Evolutionary conservation across 2,329 filamentous ascomycete species (phyloP), one percentile per base, ranked within the genome.

Genomic region (Claviceps capensis): DNA sequence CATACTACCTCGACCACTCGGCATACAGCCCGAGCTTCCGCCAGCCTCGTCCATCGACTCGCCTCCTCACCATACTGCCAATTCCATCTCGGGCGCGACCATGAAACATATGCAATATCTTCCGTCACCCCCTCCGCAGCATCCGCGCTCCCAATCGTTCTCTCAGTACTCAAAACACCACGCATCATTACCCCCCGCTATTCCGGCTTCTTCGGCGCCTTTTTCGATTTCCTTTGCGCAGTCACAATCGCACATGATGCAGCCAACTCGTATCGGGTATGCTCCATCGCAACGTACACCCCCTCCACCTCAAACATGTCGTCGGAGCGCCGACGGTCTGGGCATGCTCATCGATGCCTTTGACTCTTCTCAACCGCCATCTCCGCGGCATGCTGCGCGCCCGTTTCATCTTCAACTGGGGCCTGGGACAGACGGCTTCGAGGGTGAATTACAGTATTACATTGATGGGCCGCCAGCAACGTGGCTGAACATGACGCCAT

Each of bases 361-460:
- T 11, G 63, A 69, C 49, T 65, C 65, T 38, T 49, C 61, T n/a
- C 61, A 60, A 5, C 54, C 58, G 8, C 50, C 47, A 26, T 46
- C 47, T 9, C 14, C 55, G 36, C 51, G 52, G 3, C 62, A 61
- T 48, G 40, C 36, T 34, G 16, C n/a, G 22, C 46, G 54, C 9
- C 14, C 34, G 1, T 57, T 52, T 13, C 54, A 56, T 9, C 49
- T 54, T 14, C 54, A 52, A 38, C 59, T 69, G 4, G 62, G 60
- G 2, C 64, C 66, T n/a, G 59, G 63, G 7, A 67, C 67, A 44
- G 73, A 76, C 52, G 73, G 73, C 1, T 76, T 70, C 53, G 69
- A 74, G 55, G 64, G 60, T 8, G 73, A 75, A 58, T 58, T 76
- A 49, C 69, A 71, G 54, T 67, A 66, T 47, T 71, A 71, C 51